phyloP scores from a whole-genome alignment of 1,284 basidiomycete genomes.

The Ustilago vetiveriae region DNA sequence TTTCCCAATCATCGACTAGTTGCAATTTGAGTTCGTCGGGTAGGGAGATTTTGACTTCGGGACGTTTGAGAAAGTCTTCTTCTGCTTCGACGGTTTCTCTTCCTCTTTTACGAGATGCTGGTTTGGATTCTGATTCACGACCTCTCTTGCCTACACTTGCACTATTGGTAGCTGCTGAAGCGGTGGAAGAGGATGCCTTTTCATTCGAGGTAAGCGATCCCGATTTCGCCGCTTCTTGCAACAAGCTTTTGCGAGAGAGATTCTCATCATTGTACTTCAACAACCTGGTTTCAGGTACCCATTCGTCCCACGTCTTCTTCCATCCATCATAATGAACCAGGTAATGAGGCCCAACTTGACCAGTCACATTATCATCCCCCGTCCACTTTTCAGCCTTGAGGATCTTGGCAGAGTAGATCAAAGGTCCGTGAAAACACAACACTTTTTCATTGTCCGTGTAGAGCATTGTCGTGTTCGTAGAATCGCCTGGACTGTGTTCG shows the following conservation, averaged over 20 bases:
- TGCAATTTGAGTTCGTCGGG: slow-evolving; percentile 88
- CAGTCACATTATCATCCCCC: slow-evolving; percentile 74
- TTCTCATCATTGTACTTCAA: slow-evolving; percentile 89
- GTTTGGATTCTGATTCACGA: slow-evolving; percentile 4
- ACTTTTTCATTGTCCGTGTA: slow-evolving; percentile 79
- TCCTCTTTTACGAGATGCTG: slow-evolving; percentile 12
- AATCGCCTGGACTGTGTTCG: too few species aligned
- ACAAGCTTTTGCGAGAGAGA: slow-evolving; percentile 76
- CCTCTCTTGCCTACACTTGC: slow-evolving; percentile 25
- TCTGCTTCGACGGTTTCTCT: slow-evolving; percentile 65
- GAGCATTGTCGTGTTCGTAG: slow-evolving; percentile 56
- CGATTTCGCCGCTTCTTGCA: slow-evolving; percentile 66
- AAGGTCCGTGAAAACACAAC: slow-evolving; percentile 90
- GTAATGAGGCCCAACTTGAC: slow-evolving; percentile 81
- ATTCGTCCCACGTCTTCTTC: slow-evolving; percentile 99
- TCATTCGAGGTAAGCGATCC: slow-evolving; percentile 53
- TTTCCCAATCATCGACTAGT: slow-evolving; percentile 98
- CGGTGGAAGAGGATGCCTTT: background rate
- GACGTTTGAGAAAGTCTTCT: slow-evolving; percentile 74
- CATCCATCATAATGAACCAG: slow-evolving; percentile 99
- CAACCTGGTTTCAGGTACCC: slow-evolving; percentile 85
- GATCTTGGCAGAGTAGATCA: slow-evolving; percentile 95
- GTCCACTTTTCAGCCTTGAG: slow-evolving; percentile 82
- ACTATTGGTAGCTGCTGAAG: slow-evolving; percentile 32
- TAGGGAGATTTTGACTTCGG: slow-evolving; percentile 88